Evolutionary conservation across 176 grass and related monocot genomes (phyloP).

Genomic region (Aegilops bicornis): DNA sequence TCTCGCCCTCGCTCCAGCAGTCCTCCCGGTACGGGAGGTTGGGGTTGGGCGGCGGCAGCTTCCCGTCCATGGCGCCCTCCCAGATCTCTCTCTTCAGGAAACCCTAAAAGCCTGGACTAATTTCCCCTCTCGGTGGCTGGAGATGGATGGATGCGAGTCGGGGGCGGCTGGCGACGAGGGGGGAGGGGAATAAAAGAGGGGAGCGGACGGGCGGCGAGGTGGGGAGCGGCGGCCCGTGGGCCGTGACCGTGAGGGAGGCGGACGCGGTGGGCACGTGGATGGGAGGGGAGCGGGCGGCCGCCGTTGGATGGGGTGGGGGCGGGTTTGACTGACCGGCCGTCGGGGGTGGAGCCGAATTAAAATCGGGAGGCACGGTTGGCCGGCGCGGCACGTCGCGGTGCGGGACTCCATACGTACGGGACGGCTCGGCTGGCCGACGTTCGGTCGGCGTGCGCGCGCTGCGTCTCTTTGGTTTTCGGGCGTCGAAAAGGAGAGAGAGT

Average conservation of each 20-base stretch:
- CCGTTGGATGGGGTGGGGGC: slow-evolving; percentile 69
- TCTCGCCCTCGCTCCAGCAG: slow-evolving; percentile 99
- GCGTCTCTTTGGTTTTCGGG: not conserved
- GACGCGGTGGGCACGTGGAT: slow-evolving; percentile 36
- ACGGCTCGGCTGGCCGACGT: slow-evolving; percentile 2
- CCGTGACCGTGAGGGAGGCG: slow-evolving; percentile 46
- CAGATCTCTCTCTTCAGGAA: slow-evolving; percentile 38
- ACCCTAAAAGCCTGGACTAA: not conserved
- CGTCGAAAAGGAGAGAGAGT: not conserved
- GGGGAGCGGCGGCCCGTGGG: slow-evolving; percentile 48
- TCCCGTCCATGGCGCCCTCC: slow-evolving; percentile 47
- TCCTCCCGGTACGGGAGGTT: slow-evolving; percentile 93
- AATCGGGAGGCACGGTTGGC: slow-evolving; percentile 9
- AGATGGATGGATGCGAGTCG: slow-evolving; percentile 27
- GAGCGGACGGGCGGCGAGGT: slow-evolving; percentile 38
- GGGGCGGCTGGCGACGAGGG: slow-evolving; percentile 19
- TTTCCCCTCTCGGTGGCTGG: not conserved
- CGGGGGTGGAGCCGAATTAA: slow-evolving; percentile 12
- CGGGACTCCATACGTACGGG: not conserved
- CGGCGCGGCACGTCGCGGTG: slow-evolving; percentile 19
- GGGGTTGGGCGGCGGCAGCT: slow-evolving; percentile 72
- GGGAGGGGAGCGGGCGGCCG: slow-evolving; percentile 39
- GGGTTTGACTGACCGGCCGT: slow-evolving; percentile 53
- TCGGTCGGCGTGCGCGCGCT: slow-evolving; percentile 17
- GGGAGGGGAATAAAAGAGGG: slow-evolving; percentile 46